phyloP scores from a whole-genome alignment of 2,329 filamentous ascomycete species.

The Myriosclerotinia curreyana region DNA sequence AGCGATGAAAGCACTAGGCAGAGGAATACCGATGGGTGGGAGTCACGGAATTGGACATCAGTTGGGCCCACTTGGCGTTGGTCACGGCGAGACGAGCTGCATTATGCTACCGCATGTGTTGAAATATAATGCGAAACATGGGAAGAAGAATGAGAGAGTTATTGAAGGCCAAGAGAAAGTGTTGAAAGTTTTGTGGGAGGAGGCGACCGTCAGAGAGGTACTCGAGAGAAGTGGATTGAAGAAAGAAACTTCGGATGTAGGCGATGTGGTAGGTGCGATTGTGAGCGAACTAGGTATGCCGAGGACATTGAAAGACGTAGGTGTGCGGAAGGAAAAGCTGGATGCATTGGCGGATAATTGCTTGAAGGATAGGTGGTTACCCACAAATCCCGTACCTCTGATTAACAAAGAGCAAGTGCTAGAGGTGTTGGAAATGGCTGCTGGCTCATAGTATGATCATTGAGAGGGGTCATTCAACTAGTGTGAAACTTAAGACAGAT shows the following conservation, averaged over 20 bases:
- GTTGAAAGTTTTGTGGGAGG: slow-evolving; percentile 30
- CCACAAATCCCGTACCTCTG: slow-evolving; percentile 51
- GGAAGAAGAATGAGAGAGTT: slow-evolving; percentile 23
- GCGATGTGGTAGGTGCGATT: slow-evolving; percentile 51
- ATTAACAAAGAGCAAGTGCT: slow-evolving; percentile 48
- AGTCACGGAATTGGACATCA: slow-evolving; percentile 46
- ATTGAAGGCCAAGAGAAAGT: slow-evolving; percentile 29
- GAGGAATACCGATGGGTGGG: slow-evolving; percentile 43
- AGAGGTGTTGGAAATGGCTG: slow-evolving; percentile 45
- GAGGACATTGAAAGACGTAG: slow-evolving; percentile 50
- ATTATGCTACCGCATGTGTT: slow-evolving; percentile 54
- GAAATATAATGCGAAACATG: slow-evolving; percentile 48
- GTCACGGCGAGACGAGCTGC: slow-evolving; percentile 59
- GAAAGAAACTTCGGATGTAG: slow-evolving; percentile 43
- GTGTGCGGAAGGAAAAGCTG: slow-evolving; percentile 48
- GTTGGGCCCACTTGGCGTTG: slow-evolving; percentile 47
- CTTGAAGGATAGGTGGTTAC: slow-evolving; percentile 50
- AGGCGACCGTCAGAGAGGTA: slow-evolving; percentile 25
- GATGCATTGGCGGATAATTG: slow-evolving; percentile 49
- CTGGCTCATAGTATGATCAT: slow-evolving; percentile 12
- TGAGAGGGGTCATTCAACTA: neutral
- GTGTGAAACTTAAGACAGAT: neutral
- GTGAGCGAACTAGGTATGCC: slow-evolving; percentile 53
- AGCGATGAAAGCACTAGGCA: slow-evolving; percentile 48
- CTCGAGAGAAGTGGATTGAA: slow-evolving; percentile 27